Conservation (phyloP, 352 stramenopile genomes). For the Plasmopara muralis region DNA sequence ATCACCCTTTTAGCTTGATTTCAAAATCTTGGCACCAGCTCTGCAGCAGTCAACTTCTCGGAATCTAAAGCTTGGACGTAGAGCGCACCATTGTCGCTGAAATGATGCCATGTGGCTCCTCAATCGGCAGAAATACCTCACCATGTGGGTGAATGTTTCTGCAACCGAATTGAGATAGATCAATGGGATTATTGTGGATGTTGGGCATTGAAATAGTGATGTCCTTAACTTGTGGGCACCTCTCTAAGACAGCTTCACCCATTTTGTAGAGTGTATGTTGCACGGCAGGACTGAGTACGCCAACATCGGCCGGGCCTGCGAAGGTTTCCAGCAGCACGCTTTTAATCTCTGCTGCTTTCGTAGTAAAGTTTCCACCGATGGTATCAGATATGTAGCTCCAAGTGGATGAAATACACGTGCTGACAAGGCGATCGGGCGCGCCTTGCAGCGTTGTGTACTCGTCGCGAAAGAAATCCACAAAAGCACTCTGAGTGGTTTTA, state of each 20-base stretch:
- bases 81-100: slow-evolving; percentile 68
- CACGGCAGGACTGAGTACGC: slow-evolving; percentile 67
- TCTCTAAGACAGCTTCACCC: slow-evolving; percentile 69
- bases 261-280: slow-evolving; percentile 86
- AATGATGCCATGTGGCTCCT: slow-evolving; percentile 86
- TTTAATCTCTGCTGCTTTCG: slow-evolving; percentile 51
- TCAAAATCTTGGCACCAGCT: no score
- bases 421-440: slow-evolving; percentile 67
- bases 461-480: slow-evolving; percentile 83
- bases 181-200: slow-evolving; percentile 86
- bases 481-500: slow-evolving; percentile 87
- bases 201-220: slow-evolving; percentile 82
- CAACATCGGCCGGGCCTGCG: slow-evolving; percentile 65
- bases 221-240: slow-evolving; percentile 56
- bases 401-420: slow-evolving; percentile 61
- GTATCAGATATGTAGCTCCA: slow-evolving; percentile 64
- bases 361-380: slow-evolving; percentile 30
- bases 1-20: no score
- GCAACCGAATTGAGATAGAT: slow-evolving; percentile 75
- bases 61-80: slow-evolving; percentile 33
- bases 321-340: slow-evolving; percentile 72
- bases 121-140: slow-evolving; percentile 82
- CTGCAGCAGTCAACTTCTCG: not conserved
- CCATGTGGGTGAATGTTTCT: slow-evolving; percentile 84
- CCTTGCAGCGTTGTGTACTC: slow-evolving; percentile 74